phyloP scores from a whole-genome alignment of 1,284 basidiomycete species.

The Cyathus olla region DNA sequence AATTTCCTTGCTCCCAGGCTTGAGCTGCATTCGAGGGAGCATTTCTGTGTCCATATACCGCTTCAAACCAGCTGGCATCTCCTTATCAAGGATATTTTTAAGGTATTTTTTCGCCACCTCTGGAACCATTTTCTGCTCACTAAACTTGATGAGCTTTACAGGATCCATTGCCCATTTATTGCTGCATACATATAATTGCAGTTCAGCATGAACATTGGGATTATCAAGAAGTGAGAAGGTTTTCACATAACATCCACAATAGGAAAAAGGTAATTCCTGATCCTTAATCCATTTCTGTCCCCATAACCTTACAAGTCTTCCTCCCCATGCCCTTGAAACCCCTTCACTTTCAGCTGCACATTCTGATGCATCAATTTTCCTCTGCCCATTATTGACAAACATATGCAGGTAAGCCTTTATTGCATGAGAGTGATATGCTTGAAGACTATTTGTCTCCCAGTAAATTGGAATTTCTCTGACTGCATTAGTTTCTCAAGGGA shows the following conservation, averaged over 20 bases:
- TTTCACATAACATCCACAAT: constrained; percentile 39
- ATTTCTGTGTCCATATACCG: constrained; percentile 47
- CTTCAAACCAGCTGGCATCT: constrained; percentile 48
- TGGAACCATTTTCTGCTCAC: constrained; percentile 30
- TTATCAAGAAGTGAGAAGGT: constrained; percentile 38
- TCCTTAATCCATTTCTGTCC: constrained; percentile 30
- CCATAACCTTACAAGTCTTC: constrained; percentile 37
- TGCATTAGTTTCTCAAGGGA: constrained; percentile 22
- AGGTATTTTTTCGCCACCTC: constrained; percentile 37
- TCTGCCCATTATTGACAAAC: constrained; percentile 30
- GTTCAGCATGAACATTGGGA: constrained; percentile 29
- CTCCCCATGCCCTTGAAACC: constrained; percentile 36
- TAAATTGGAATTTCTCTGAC: constrained; percentile 24
- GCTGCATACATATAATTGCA: constrained; percentile 34
- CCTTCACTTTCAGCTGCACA: constrained; percentile 38
- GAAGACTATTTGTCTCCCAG: constrained; percentile 30
- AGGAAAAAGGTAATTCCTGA: constrained; percentile 36
- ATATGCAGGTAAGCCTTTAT: constrained; percentile 37
- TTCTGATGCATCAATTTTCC: constrained; percentile 35
- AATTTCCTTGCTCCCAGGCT: constrained; percentile 31
- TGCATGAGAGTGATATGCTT: constrained; percentile 30
- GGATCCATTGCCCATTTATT: constrained; percentile 39
- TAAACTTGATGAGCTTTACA: constrained; percentile 36
- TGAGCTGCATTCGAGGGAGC: constrained; percentile 44
- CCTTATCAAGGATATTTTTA: constrained; percentile 26